Evolutionary conservation across 805 yeast genomes (phyloP), one percentile per base, ranked within the genome.

Genomic region (Yarrowia hollandica): DNA sequence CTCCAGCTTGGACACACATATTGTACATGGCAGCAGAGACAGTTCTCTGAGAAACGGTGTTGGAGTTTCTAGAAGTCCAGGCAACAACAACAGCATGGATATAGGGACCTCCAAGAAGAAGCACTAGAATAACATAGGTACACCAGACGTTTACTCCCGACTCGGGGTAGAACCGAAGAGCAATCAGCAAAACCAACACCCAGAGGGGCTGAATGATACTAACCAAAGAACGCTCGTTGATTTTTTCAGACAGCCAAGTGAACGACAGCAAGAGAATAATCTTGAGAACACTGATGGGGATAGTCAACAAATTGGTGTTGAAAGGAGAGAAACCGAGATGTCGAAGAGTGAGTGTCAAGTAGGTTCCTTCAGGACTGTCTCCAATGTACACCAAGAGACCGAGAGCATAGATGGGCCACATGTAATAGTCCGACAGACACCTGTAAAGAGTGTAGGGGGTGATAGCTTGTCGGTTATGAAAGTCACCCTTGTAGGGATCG

Each of bases 21-120:
- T 85, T 86, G 66, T 81, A 84, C 42, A 85, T 60, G 0, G 90
- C 83, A 0, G 88, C 81, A 14, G 85, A 77, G 2, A 85, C 82
- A 0, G 90, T 80, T 63, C 91, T 72, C 1, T 81, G 73, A 16
- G 84, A 70, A 21, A 85, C 86, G 0, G 85, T 75, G 67, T 82
- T 80, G 9, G 88, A 77, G 64, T 84, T 84, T 28, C 80, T 68
- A 0, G 90, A 83, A 61, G 82, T 78, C 83, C 87, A 81, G 19
- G 80, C 72, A 23, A 82, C 84, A 61, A 79, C 72, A 46, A 84
- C 69, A 0, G 86, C 81, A 71, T 81, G 82, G 18, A 77, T 72
- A 35, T 76, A 75, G 1, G 73, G 73, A n/a, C 50, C 60, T 3
- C 69, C 65, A 5, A 69, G 64, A 2, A 67, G 60, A 5, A 70